Evolutionary conservation across 169 alveolate species (phyloP).

Genomic region (Toxoplasma gondii): DNA sequence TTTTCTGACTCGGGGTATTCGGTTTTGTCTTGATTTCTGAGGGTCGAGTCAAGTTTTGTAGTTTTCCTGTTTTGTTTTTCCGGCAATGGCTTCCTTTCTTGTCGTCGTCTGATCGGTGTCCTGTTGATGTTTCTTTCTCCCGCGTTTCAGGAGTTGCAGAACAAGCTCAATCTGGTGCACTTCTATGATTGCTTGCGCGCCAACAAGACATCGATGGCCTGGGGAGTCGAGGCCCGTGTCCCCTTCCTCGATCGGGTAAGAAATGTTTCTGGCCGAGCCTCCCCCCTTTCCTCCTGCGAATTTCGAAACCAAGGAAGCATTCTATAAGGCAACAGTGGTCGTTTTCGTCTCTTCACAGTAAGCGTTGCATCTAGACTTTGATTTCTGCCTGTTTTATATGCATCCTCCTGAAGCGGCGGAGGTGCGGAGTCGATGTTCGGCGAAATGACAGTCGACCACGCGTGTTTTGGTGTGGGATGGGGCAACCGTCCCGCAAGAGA

Average conservation of each 20-base stretch:
- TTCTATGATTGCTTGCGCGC: constrained; percentile 85
- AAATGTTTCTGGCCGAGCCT: not conserved
- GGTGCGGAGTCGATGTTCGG: not conserved
- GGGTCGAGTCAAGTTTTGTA: too few species aligned
- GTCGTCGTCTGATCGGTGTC: not conserved
- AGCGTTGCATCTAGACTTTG: not conserved
- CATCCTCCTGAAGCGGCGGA: not conserved
- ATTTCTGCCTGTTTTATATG: too few species aligned
- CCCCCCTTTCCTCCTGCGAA: not conserved
- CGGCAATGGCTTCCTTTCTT: not conserved
- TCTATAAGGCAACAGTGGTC: not conserved
- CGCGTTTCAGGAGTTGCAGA: constrained; percentile 74
- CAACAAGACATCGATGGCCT: constrained; percentile 86
- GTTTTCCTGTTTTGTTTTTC: too few species aligned
- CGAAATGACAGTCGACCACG: not conserved
- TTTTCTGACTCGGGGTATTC: not conserved
- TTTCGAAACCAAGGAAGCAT: not conserved
- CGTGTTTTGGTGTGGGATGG: not conserved
- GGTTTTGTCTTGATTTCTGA: too few species aligned
- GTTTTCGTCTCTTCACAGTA: not conserved
- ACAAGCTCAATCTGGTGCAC: constrained; percentile 82
- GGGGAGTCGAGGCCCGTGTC: constrained; percentile 90
- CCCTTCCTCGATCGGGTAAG: constrained; percentile 84
- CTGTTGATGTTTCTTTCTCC: not conserved
- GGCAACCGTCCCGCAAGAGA: not conserved